A percentile compares a stretch with the other conserved stretches of the same genome.
Evolutionary conservation across 441 rosid species (phyloP).

Genomic region (Theobroma grandiflorum): DNA sequence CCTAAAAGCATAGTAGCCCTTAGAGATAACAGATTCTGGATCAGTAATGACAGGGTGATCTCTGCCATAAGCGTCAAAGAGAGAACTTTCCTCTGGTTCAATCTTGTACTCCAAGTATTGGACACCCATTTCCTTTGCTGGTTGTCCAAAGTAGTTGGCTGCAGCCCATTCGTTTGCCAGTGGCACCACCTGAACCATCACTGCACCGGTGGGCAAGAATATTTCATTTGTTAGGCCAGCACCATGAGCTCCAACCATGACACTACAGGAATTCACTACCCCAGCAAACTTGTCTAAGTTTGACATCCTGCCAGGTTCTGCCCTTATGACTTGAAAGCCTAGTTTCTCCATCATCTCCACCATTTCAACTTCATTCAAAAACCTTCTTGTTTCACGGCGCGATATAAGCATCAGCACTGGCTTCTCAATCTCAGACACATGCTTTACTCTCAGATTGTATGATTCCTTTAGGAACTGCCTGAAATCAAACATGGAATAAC

Average conservation of each 20-base stretch:
- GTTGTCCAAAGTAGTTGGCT: conserved; percentile 34
- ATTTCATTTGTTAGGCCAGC: conserved; percentile 47
- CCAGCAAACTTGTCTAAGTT: conserved; percentile 32
- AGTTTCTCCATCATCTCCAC: conserved; percentile 34
- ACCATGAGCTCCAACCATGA: conserved; percentile 45
- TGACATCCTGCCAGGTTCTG: conserved; percentile 27
- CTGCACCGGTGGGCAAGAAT: conserved; percentile 37
- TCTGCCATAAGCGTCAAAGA: conserved; percentile 27
- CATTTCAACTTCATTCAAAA: conserved; percentile 41
- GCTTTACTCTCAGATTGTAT: conserved; percentile 31
- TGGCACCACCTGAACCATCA: conserved; percentile 42
- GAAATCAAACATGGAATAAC: conserved; percentile 46
- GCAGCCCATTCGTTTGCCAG: conserved; percentile 46
- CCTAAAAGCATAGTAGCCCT: conserved; percentile 40
- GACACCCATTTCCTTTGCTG: conserved; percentile 38
- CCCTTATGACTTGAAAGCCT: conserved; percentile 32
- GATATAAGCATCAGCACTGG: conserved; percentile 44
- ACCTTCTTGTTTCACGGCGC: conserved; percentile 31
- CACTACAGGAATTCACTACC: conserved; percentile 33
- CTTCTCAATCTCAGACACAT: conserved; percentile 31
- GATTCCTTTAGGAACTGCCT: conserved; percentile 38
- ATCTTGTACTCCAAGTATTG: conserved; percentile 41
- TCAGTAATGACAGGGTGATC: conserved; percentile 35
- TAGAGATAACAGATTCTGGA: conserved; percentile 25
- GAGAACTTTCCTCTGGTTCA: conserved; percentile 43